Base-by-base conservation (phyloP, 2,329 filamentous ascomycete genomes). In the Paraphaeosphaeria minitans region DNA sequence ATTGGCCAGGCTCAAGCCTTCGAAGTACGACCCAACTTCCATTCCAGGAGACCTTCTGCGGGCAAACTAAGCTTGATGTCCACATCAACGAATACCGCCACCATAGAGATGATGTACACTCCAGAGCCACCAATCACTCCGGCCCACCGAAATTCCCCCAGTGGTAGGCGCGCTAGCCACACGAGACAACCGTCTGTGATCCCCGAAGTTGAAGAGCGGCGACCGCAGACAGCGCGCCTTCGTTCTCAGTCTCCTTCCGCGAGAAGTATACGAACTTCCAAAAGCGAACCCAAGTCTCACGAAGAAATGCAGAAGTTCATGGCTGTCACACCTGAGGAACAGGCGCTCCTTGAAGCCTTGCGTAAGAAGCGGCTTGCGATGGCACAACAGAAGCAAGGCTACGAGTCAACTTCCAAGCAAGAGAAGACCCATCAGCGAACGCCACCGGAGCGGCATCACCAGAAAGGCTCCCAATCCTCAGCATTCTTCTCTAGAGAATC, bases 281-380 rank as follows among this genome's bases (percentile, higher is more conserved):
- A 59, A 10, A 76, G 74, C 54, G 75, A 76, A 49, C 71, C 75
- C 9, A 65, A 66, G 13, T 65, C 59, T 29, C 68, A 58, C 60
- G 68, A 60, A 65, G 67, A 70, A 21, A 24, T 45, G 12, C 74
- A 69, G 41, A 78, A 77, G 57, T 65, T 77, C 31, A 82, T 83
- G 77, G 78, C 79, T 31, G 80, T 83, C 16, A 82, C 80, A 1
- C 75, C 80, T 55, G 81, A 83, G 65, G 81, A 83, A 64, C 81
- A 81, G 67, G 78, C 79, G 24, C 65, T 83, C 14, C 62, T 83
- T 37, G 81, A 82, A 55, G 70, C 82, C 68, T 81, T 83, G 79
- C 78, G 81, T 8, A 75, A 77, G 57, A 83, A 82, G 64, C 76
- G 80, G 46, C 79, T 80, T 12, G 77, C 75, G 8, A 81, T 82